phyloP scores from a whole-genome alignment of 2,329 filamentous ascomycete genomes.

The Alternaria alternata region DNA sequence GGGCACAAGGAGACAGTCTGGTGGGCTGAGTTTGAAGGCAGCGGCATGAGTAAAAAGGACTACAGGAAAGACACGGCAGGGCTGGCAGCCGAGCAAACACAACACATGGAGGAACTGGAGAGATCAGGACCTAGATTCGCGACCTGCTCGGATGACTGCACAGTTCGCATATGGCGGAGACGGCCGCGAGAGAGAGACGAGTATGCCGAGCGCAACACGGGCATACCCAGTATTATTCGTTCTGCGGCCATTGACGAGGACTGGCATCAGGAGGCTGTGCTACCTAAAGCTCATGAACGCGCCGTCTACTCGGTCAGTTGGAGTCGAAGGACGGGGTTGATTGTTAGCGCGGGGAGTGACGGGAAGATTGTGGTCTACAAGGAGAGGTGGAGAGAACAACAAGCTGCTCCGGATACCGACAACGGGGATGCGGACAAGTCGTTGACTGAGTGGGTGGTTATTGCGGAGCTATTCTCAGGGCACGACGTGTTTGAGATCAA shows the following conservation, averaged over 20 bases:
- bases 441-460: slow-evolving; percentile 71
- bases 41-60: slow-evolving; percentile 44
- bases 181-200: slow-evolving; percentile 62
- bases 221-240: slow-evolving; percentile 90
- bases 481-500: slow-evolving; percentile 97
- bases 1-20: slow-evolving; percentile 90
- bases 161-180: slow-evolving; percentile 80
- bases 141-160: slow-evolving; percentile 85
- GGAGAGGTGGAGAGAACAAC: slow-evolving; percentile 23
- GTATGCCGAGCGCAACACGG: slow-evolving; percentile 59
- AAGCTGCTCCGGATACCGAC: slow-evolving; percentile 22
- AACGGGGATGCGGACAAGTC: slow-evolving; percentile 20
- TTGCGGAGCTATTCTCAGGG: slow-evolving; percentile 74
- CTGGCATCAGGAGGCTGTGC: slow-evolving; percentile 79
- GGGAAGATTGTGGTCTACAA: slow-evolving; percentile 38
- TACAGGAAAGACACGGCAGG: slow-evolving; percentile 35
- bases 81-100: slow-evolving; percentile 43
- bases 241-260: slow-evolving; percentile 75
- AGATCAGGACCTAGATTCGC: slow-evolving; percentile 68
- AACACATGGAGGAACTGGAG: slow-evolving; percentile 49
- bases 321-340: slow-evolving; percentile 77
- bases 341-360: slow-evolving; percentile 91
- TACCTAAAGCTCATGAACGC: slow-evolving; percentile 79
- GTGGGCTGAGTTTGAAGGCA: slow-evolving; percentile 74
- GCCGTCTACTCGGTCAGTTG: slow-evolving; percentile 86